Percentiles rank a stretch among this genome's conserved stretches.
These are phyloP conservation scores for Penicillium sp. DNA, from an alignment of 2,329 filamentous ascomycete species.

Conservation along the genomic window DNA sequence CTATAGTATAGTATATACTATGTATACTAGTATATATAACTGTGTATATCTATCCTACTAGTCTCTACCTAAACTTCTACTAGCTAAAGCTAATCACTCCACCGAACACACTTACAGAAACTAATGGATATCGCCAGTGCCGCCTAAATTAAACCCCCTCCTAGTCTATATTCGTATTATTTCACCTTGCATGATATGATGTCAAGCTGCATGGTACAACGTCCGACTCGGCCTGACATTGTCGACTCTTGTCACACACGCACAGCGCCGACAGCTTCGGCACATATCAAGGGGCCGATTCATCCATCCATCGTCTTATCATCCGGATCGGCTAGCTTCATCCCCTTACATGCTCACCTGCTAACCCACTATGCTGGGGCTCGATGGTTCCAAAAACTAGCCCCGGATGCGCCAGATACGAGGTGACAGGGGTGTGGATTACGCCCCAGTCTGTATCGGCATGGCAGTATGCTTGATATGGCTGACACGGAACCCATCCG, in stretches of 20 bases:
- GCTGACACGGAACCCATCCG: slow-evolving; percentile 18
- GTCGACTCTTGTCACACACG: background rate
- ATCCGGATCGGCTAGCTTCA: background rate
- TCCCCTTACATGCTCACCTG: background rate
- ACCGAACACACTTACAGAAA: no score
- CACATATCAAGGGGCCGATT: background rate
- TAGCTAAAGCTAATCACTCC: no score
- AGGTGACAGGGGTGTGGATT: background rate
- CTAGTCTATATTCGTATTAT: no score
- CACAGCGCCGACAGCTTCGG: background rate
- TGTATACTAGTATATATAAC: background rate
- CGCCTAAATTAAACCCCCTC: no score
- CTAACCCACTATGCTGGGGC: background rate
- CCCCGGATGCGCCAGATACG: background rate
- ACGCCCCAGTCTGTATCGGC: background rate
- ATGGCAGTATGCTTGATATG: background rate
- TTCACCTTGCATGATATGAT: slow-evolving; percentile 25
- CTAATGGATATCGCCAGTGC: no score
- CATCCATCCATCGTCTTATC: background rate
- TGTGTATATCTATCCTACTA: no score
- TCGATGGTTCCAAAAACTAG: background rate
- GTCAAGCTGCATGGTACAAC: slow-evolving; percentile 23
- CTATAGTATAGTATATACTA: background rate
- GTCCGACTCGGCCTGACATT: background rate
- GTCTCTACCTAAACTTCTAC: no score